Conservation (phyloP, 2,329 filamentous ascomycete genomes). For the Diaporthe velutina region DNA sequence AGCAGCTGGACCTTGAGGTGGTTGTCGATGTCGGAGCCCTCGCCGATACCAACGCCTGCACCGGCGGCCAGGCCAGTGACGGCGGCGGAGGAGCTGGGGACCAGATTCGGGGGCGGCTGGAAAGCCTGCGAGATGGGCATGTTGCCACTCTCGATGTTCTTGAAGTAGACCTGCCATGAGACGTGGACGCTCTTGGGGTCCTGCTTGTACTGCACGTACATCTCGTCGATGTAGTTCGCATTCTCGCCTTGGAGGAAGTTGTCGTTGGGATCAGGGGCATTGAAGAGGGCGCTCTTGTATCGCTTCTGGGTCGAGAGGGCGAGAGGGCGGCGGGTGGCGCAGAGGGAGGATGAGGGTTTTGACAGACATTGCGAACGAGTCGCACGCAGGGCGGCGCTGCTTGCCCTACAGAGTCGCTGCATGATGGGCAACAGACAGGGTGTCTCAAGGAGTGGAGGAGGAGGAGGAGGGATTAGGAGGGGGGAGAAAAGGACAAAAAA, state of each 20-base stretch:
- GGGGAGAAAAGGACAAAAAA: constrained; percentile 22
- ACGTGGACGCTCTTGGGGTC: constrained; percentile 95
- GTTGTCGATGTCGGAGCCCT: constrained; percentile 89
- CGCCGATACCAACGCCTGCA: constrained; percentile 72
- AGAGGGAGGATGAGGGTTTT: constrained; percentile 49
- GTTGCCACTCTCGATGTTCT: constrained; percentile 97
- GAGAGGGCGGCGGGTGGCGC: constrained; percentile 62
- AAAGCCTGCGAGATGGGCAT: constrained; percentile 99
- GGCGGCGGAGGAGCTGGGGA: constrained; percentile 84
- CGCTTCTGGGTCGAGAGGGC: constrained; percentile 64
- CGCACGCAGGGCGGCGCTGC: constrained; percentile 46
- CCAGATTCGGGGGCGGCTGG: constrained; percentile 92
- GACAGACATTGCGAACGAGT: constrained; percentile 57
- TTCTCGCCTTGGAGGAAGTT: constrained; percentile 97
- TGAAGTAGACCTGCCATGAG: constrained; percentile 99
- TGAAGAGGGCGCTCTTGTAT: constrained; percentile 68
- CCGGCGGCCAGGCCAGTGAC: constrained; percentile 81
- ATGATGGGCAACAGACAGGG: constrained; percentile 34
- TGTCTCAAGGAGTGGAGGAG: not conserved
- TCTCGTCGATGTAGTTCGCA: constrained; percentile 99
- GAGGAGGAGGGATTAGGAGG: constrained; percentile 10
- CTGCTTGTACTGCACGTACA: constrained; percentile 98
- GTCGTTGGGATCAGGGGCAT: constrained; percentile 84
- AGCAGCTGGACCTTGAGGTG: constrained; percentile 98
- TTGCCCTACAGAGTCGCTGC: constrained; percentile 39